Evolutionary conservation across 2,329 filamentous ascomycete species (phyloP).

Genomic region (Dothiorella sarmentorum): DNA sequence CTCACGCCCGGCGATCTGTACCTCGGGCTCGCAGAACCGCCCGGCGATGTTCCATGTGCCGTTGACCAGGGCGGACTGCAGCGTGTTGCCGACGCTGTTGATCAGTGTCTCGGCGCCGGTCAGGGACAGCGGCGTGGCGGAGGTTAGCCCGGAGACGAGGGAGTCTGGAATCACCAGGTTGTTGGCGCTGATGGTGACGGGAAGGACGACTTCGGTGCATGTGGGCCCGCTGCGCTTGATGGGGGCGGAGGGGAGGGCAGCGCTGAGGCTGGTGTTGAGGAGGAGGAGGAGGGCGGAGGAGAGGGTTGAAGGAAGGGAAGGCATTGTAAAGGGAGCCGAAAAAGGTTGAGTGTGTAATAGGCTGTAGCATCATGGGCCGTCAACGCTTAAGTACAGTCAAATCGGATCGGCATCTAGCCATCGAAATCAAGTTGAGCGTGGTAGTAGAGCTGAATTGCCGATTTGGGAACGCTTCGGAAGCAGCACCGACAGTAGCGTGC

Average conservation of each 20-base stretch:
- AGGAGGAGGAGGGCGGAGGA: background rate
- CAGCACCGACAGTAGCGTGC: too few relatives aligned
- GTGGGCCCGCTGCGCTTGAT: background rate
- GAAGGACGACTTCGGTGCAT: background rate
- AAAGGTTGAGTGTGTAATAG: too few relatives aligned
- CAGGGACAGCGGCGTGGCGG: background rate
- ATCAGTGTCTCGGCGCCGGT: background rate
- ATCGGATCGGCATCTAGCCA: too few relatives aligned
- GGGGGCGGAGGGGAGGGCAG: background rate
- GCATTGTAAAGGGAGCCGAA: background rate
- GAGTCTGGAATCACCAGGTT: background rate
- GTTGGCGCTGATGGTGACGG: conserved; percentile 9
- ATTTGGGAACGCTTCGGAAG: too few relatives aligned
- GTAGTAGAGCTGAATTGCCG: too few relatives aligned
- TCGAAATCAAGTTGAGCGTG: too few relatives aligned
- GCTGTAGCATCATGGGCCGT: too few relatives aligned
- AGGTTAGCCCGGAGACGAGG: background rate
- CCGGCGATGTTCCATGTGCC: conserved; percentile 7
- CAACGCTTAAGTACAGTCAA: too few relatives aligned
- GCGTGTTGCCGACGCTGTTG: conserved; percentile 3
- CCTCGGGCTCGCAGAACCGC: conserved; percentile 12
- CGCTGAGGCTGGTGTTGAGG: background rate
- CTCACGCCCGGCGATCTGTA: background rate
- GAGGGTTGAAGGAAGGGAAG: background rate
- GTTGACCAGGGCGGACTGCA: conserved; percentile 5